Evolutionary conservation across 2,329 filamentous ascomycete species (phyloP), one percentile per base, ranked within the genome.

Genomic region (Zymoseptoria ardabiliae): DNA sequence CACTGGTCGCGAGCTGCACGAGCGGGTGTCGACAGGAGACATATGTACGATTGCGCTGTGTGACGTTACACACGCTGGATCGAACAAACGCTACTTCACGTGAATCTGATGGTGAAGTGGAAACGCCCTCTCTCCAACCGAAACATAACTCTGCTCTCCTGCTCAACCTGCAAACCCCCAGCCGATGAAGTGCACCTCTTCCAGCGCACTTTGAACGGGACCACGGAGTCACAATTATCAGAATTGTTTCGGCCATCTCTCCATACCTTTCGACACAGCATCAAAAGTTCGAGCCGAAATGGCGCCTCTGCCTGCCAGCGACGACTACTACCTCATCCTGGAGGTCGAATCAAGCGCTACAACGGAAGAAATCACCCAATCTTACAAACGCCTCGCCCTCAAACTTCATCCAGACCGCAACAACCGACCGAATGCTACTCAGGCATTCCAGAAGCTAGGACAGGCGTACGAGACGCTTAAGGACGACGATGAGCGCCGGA

Each of bases 401-500:
- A 68, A 71, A 54, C 66, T 73, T 13, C 73, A 76, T 65, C 72
- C 73, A 4, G 73, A 75, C 60, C 60, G 68, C 10, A 75, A 74
- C 13, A 59, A 71, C 65, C 35, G 35, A 17, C 64, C 72, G 53
- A 74, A 72, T 65, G 63, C 73, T 53, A 75, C 73, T 45, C 62
- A 67, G 62, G 66, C 67, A 57, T 75, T 75, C 60, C 72, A 75
- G 66, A 45, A 75, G 74, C 68, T 75, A 22, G 62, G 28, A 54
- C 58, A 51, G 63, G 74, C 74, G 49, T 75, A 75, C 58, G 73
- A 74, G 53, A 74, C 70, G 17, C 63, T 75, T 48, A 71, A 68
- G 21, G 69, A 74, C 56, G 65, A 64, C 58, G 57, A 3, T 51
- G 65, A 69, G 61, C 72, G 73, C 7, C 65, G 63, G 61, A 58